These are phyloP conservation scores for Mesembryanthemum crystallinum DNA, from an alignment of 148 eudicot genomes.

Conservation along the genomic window DNA sequence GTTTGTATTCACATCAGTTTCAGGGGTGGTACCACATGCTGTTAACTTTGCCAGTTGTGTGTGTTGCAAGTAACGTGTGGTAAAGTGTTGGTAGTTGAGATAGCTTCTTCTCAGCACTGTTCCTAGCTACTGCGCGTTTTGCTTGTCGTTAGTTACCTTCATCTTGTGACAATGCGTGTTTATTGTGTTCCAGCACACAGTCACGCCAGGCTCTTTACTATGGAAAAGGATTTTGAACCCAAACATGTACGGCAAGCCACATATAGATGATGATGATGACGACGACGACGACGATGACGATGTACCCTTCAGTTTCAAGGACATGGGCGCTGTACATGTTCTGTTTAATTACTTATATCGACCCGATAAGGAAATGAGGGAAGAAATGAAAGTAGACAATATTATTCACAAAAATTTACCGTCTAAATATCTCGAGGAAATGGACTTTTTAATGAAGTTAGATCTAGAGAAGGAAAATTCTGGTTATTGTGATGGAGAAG, in stretches of 20 bases:
- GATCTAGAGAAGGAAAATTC: background rate
- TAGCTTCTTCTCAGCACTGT: constrained; percentile 8
- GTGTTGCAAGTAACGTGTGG: background rate
- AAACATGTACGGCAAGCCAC: constrained; percentile 8
- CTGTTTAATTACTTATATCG: background rate
- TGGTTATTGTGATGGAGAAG: constrained; percentile 16
- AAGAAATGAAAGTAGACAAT: background rate
- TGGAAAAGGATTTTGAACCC: constrained; percentile 23
- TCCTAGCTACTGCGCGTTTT: background rate
- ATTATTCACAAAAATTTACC: background rate
- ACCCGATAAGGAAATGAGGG: background rate
- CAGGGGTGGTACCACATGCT: background rate
- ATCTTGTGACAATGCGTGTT: constrained; percentile 20
- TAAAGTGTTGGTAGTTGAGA: background rate
- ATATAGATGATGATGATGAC: background rate
- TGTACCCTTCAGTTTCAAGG: background rate
- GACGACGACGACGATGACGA: background rate
- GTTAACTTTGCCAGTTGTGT: background rate
- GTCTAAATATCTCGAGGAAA: background rate
- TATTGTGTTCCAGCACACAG: constrained; percentile 32
- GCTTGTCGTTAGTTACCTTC: background rate
- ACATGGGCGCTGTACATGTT: background rate
- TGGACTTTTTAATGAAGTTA: background rate
- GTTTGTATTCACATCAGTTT: background rate
- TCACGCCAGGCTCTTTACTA: constrained; percentile 28